These are phyloP conservation scores for Anthracocystis panici-leucophaei DNA, from an alignment of 1,284 basidiomycete genomes.

Conservation along the genomic window DNA sequence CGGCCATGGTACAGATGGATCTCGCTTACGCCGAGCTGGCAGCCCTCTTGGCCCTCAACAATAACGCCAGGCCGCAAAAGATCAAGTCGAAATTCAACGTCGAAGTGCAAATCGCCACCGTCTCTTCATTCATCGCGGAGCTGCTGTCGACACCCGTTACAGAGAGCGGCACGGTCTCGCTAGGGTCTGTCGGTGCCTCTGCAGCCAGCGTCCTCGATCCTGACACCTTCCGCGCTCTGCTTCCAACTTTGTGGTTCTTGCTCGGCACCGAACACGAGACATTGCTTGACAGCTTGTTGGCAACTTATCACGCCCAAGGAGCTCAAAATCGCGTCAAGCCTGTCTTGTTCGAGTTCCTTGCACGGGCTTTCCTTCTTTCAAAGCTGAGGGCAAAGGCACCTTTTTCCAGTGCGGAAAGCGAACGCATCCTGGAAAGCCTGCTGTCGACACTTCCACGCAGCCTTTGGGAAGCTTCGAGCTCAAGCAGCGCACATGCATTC, in stretches of 20 bases:
- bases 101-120: slow-evolving; percentile 37
- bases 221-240: slow-evolving; percentile 44
- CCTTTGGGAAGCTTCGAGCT: slow-evolving; percentile 36
- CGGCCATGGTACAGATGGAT: slow-evolving; percentile 44
- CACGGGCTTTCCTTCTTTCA: slow-evolving; percentile 37
- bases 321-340: slow-evolving; percentile 40
- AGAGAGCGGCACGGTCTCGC: slow-evolving; percentile 34
- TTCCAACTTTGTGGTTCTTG: slow-evolving; percentile 58
- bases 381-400: slow-evolving; percentile 17
- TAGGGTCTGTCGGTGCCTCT: slow-evolving; percentile 22
- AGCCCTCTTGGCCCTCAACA: slow-evolving; percentile 40
- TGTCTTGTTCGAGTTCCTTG: slow-evolving; percentile 53
- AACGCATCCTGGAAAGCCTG: slow-evolving; percentile 21
- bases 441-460: slow-evolving; percentile 31
- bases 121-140: slow-evolving; percentile 41
- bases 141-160: slow-evolving; percentile 26
- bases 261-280: slow-evolving; percentile 38
- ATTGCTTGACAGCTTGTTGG: slow-evolving; percentile 34
- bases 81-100: slow-evolving; percentile 42
- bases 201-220: slow-evolving; percentile 31
- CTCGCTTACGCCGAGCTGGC: slow-evolving; percentile 51
- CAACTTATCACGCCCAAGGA: slow-evolving; percentile 31
- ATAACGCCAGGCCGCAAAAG: slow-evolving; percentile 12
- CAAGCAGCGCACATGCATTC: slow-evolving; percentile 12
- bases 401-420: slow-evolving; percentile 13